A percentile compares a stretch with the other conserved stretches of the same genome.
These are phyloP conservation scores for Penicillium sp. DNA, from an alignment of 2,329 filamentous ascomycete species.

Conservation along the genomic window DNA sequence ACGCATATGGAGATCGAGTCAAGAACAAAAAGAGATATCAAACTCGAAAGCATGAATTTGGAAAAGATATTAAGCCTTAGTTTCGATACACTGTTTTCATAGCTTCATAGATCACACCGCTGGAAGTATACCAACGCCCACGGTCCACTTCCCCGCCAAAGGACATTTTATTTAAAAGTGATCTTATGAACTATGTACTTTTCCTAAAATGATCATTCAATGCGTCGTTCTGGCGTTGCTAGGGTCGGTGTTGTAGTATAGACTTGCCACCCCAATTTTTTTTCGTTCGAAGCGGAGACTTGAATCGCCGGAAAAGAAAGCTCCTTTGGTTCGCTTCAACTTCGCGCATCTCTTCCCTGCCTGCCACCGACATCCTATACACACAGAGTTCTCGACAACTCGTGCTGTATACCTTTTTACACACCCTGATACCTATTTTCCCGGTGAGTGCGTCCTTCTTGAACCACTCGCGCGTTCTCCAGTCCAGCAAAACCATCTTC, in stretches of 20 bases:
- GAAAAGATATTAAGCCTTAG: background rate
- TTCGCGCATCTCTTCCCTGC: conserved; percentile 20
- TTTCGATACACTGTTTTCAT: background rate
- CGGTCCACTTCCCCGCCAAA: background rate
- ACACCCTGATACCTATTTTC: background rate
- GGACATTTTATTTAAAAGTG: background rate
- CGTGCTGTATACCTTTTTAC: conserved; percentile 1
- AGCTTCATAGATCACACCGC: background rate
- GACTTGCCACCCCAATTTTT: conserved; percentile 28
- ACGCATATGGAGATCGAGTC: background rate
- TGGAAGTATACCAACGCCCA: background rate
- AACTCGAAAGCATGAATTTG: background rate
- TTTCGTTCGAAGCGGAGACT: conserved; percentile 25
- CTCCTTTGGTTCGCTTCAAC: conserved; percentile 24
- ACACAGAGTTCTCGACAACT: conserved; percentile 12
- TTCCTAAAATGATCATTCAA: background rate
- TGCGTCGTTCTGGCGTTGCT: background rate
- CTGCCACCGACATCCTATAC: conserved; percentile 13
- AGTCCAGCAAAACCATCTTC: conserved; percentile 9
- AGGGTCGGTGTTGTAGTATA: conserved; percentile 11
- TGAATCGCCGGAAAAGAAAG: conserved; percentile 28
- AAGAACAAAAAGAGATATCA: background rate
- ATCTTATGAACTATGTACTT: background rate
- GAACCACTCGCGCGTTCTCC: conserved; percentile 13
- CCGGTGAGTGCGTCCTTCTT: conserved; percentile 18